phyloP scores from a whole-genome alignment of 352 stramenopile species.

The Globisporangium parvum region DNA sequence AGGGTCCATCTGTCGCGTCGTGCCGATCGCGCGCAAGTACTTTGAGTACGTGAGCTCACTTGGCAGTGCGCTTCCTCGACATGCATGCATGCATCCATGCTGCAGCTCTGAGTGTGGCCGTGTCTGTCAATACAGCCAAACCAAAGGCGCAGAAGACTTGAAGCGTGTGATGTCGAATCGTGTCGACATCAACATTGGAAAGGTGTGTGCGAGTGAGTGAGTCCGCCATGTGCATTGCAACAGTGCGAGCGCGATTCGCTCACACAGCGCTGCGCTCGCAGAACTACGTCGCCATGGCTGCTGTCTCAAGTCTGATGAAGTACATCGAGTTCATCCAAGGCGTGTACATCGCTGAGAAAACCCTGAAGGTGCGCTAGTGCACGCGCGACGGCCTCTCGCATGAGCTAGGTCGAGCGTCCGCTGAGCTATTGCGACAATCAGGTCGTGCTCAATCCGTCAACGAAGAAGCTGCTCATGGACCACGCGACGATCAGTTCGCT shows the following conservation, averaged over 20 bases:
- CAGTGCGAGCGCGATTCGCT: no score
- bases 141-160: constrained; percentile 77
- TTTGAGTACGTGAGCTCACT: constrained; percentile 43
- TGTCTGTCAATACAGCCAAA: constrained; percentile 40
- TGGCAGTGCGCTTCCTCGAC: not conserved
- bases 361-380: constrained; percentile 52
- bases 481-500: constrained; percentile 70
- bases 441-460: constrained; percentile 72
- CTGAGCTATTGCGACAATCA: constrained; percentile 10
- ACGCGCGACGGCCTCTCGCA: not conserved
- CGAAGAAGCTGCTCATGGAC: constrained; percentile 74
- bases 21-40: constrained; percentile 72
- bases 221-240: not conserved
- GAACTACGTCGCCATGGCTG: constrained; percentile 84
- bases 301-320: constrained; percentile 74
- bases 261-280: constrained; percentile 9
- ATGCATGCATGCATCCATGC: not conserved
- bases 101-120: no score
- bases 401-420: not conserved
- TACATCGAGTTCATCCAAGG: constrained; percentile 87
- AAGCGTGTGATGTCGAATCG: constrained; percentile 79
- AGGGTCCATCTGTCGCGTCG: constrained; percentile 43
- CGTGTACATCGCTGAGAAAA: constrained; percentile 77
- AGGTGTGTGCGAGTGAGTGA: constrained; percentile 30
- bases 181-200: constrained; percentile 78